Evolutionary conservation across 2,329 filamentous ascomycete genomes (phyloP), one percentile per base, ranked within the genome.

Genomic region (Dactylellina haptotyla): DNA sequence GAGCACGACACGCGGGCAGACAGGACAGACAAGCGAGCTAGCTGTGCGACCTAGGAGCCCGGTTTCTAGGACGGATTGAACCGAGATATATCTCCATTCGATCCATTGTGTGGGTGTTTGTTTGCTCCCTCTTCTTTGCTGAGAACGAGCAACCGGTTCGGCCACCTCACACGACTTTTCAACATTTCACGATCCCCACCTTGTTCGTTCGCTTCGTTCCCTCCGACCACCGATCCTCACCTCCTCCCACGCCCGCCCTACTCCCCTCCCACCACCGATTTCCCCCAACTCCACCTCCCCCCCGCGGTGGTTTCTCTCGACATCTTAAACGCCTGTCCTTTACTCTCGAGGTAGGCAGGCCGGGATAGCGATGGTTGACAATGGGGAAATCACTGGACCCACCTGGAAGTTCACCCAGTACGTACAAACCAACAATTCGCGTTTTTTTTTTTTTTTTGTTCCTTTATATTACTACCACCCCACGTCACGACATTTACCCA

Each of bases 331-430:
- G 39, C 62, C 67, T 71, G 67, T 48, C 59, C 32, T 57, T 30
- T 64, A 51, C 61, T 66, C 41, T 61, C 61, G 34, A 66, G 54
- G 63, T 69, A 57, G 57, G 71, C 62, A 75, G 66, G 69, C 70
- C 61, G 73, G 75, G 79, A 75, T 58, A 78, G 78, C 81, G 85
- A 97, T 98, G 93, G 93, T 95, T 86, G 93, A 97, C 88, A 73
- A 73, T 73, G 90, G 90, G 85, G 93, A 96, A 85, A 87, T 90
- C 84, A 92, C 88, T 86, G 90, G 92, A 84, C 93, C 93, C 81
- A 98, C 93, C 84, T 98, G 94, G 94, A 98, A 98, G 87, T 98
- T 98, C 85, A 98, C 94, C 83, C 94, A 98, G 93, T 96, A 91
- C 83, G 92, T 86, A 73, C 62, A 20, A 63, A 39, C 37, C 50